Evolutionary conservation across 2,329 filamentous ascomycete species (phyloP), one percentile per base, ranked within the genome.

Genomic region (Sporothrix brunneoviolacea): DNA sequence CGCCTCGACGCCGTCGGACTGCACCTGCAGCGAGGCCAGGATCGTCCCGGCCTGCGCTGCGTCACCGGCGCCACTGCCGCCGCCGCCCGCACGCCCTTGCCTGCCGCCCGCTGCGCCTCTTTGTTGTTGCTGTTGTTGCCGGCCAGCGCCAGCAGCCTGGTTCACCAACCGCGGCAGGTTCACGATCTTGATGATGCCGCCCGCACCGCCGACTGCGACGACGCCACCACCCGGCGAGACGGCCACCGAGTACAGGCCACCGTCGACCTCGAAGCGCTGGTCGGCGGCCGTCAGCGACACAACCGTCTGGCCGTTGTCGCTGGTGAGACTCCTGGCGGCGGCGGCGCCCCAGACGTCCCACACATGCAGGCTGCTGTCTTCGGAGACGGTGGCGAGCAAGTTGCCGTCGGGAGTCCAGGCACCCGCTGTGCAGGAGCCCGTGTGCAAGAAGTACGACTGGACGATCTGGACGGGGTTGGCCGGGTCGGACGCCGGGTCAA

Each of bases 391-490:
- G 7, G 87, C 88, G 2, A 98, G 77, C 15, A 97, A 72, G 27
- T 82, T 82, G 46, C 93, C 93, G 65, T 96, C 91, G 4, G 88
- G 79, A 0, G 88, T 88, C 91, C 93, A 98, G 2, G 86, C 76
- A 53, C 93, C 93, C 8, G 91, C 91, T 2, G 93, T 97, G 70
- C 87, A 94, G 24, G 87, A 72, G 16, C 71, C 85, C 3, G 87
- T 91, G 71, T 97, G 93, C 22, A 94, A 76, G 74, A 95, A 96
- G 72, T 93, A 96, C 22, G 86, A 86, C 71, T 95, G 88, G 5
- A 94, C 77, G 62, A 97, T 93, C 60, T 84, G 83, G 48, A 97
- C 75, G 8, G 87, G 69, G 61, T 71, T 74, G 44, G 68, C 68
- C 30, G 68, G 38, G 56, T 88, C 82, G 48, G 74, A 73, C 27